These are phyloP conservation scores for Solanum pinnatisectum DNA, from an alignment of 257 asterid species.

Conservation along the genomic window DNA sequence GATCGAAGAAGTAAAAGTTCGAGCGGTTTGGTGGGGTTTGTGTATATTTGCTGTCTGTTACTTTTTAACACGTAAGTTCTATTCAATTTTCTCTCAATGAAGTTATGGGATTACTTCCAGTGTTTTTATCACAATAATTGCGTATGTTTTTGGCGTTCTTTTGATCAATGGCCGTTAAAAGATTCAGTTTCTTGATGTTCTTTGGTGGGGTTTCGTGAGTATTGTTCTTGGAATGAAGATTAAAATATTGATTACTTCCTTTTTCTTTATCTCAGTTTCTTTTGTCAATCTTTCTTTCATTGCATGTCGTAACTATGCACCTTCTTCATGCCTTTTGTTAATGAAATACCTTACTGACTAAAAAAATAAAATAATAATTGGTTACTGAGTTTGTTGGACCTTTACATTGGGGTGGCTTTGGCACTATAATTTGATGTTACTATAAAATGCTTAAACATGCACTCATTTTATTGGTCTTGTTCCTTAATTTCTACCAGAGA, in stretches of 20 bases:
- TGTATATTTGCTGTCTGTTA: constrained; percentile 76
- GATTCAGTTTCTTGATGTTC: background rate
- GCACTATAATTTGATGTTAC: background rate
- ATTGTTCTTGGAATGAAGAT: background rate
- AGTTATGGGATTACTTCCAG: background rate
- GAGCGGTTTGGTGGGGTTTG: constrained; percentile 92
- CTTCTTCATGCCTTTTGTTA: background rate
- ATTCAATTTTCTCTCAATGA: background rate
- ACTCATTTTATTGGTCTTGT: background rate
- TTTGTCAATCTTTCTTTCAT: background rate
- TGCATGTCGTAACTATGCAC: background rate
- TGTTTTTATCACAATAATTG: background rate
- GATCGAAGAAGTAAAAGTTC: constrained; percentile 94
- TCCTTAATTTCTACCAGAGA: background rate
- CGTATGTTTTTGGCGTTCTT: background rate
- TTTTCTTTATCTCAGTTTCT: background rate
- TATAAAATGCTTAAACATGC: background rate
- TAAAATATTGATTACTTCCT: background rate
- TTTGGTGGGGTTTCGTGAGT: background rate
- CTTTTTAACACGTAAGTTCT: constrained; percentile 79
- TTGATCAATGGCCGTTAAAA: background rate
- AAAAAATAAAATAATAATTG: background rate
- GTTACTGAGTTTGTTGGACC: background rate
- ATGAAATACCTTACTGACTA: background rate
- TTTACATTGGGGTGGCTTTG: background rate